These are phyloP conservation scores for Blepharisma japonicum DNA, from an alignment of 73 alveolate species.

Conservation along the genomic window DNA sequence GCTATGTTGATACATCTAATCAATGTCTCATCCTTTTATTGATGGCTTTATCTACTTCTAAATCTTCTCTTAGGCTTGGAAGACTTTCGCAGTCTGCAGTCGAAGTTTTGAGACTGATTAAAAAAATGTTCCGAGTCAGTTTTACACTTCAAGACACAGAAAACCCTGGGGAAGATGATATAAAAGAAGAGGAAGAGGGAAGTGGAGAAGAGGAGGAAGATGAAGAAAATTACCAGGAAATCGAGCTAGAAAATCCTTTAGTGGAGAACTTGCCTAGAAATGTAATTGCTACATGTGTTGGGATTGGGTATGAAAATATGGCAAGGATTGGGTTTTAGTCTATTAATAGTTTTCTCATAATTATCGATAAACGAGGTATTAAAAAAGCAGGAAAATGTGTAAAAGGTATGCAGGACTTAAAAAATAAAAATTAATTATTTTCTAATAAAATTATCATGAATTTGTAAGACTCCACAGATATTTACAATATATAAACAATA, in stretches of 20 bases:
- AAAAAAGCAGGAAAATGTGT: too few relatives aligned
- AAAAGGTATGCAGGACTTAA: too few relatives aligned
- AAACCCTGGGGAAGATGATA: constrained; percentile 54
- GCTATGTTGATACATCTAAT: constrained; percentile 60
- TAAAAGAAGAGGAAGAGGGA: constrained; percentile 39
- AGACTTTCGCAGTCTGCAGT: constrained; percentile 66
- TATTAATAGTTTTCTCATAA: too few relatives aligned
- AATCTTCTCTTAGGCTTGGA: constrained; percentile 67
- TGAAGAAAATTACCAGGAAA: too few relatives aligned
- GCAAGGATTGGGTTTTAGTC: constrained; percentile 59
- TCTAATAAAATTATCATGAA: too few relatives aligned
- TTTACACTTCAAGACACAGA: constrained; percentile 73
- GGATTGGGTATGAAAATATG: constrained; percentile 80
- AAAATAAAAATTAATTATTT: too few relatives aligned
- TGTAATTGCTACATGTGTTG: constrained; percentile 77
- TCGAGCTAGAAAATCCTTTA: too few relatives aligned
- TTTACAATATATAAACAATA: too few relatives aligned
- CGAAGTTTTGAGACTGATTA: constrained; percentile 61
- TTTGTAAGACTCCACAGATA: too few relatives aligned
- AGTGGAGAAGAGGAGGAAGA: constrained; percentile 43
- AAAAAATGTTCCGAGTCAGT: constrained; percentile 58
- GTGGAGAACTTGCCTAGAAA: constrained; percentile 39
- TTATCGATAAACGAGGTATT: too few relatives aligned
- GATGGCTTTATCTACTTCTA: constrained; percentile 71
- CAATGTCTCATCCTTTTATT: constrained; percentile 66